These are phyloP conservation scores for Cicer cuneatum DNA, from an alignment of 306 rosid genomes.

Conservation along the genomic window DNA sequence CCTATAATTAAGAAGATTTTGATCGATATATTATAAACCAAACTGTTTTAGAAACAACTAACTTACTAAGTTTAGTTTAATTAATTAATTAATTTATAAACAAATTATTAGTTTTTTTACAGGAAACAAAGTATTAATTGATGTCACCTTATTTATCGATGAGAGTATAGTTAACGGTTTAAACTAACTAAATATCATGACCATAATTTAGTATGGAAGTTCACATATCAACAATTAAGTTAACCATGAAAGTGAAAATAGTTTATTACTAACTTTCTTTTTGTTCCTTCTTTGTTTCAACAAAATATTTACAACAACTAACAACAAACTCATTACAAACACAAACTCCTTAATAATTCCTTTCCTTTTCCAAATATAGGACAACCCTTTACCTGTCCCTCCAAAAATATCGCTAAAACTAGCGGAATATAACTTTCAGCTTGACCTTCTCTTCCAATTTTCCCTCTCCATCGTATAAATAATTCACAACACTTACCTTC, in stretches of 20 bases:
- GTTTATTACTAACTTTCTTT: constrained; percentile 8
- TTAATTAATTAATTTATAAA: background rate
- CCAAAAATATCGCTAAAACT: constrained; percentile 59
- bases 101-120: background rate
- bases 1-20: no score
- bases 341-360: background rate
- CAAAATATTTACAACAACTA: background rate
- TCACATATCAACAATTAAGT: background rate
- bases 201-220: background rate
- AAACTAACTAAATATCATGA: constrained; percentile 4
- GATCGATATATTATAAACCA: no score
- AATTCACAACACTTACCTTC: constrained; percentile 13
- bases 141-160: constrained; percentile 36
- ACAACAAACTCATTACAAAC: background rate
- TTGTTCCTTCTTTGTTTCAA: background rate
- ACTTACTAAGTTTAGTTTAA: constrained; percentile 31
- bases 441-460: constrained; percentile 50
- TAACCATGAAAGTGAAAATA: background rate
- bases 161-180: constrained; percentile 3
- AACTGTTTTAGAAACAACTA: background rate
- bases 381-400: background rate
- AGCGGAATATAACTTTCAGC: constrained; percentile 52
- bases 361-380: constrained; percentile 22
- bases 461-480: constrained; percentile 44
- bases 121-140: background rate